These are phyloP conservation scores for Dothiorella sarmentorum DNA, from an alignment of 2,329 filamentous ascomycete genomes.

Conservation along the genomic window DNA sequence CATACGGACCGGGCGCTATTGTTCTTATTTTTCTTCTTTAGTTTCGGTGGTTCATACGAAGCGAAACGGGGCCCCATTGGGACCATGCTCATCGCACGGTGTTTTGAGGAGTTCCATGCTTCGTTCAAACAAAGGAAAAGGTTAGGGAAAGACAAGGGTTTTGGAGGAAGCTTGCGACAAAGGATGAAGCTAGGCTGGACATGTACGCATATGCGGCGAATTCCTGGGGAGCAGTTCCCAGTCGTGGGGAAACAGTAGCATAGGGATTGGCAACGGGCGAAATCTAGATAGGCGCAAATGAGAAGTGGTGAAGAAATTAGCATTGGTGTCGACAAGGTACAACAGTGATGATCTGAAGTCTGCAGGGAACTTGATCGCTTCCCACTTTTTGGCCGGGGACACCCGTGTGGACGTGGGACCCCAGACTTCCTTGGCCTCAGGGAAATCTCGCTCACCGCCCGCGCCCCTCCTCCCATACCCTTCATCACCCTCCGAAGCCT, in stretches of 20 bases:
- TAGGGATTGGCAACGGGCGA: background rate
- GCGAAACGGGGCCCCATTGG: background rate
- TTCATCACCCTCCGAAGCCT: background rate
- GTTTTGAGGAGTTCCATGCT: conserved; percentile 13
- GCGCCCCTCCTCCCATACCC: background rate
- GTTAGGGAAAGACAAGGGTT: background rate
- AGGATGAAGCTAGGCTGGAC: background rate
- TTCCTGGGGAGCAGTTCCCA: background rate
- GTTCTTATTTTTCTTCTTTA: background rate
- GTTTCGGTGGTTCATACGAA: background rate
- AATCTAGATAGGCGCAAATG: background rate
- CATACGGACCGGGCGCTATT: background rate
- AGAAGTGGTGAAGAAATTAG: background rate
- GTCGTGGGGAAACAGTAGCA: background rate
- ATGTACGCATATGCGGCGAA: background rate
- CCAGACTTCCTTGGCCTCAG: background rate
- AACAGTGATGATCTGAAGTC: background rate
- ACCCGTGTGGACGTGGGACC: background rate
- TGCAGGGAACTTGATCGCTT: background rate
- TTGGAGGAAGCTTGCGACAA: background rate
- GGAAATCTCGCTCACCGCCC: conserved; percentile 8
- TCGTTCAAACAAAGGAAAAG: conserved; percentile 13
- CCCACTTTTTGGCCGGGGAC: background rate
- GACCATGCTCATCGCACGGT: conserved; percentile 15
- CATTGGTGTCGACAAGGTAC: no score